Base-by-base conservation (phyloP, 2,329 filamentous ascomycete genomes). In the Sporothrix dimorphospora region DNA sequence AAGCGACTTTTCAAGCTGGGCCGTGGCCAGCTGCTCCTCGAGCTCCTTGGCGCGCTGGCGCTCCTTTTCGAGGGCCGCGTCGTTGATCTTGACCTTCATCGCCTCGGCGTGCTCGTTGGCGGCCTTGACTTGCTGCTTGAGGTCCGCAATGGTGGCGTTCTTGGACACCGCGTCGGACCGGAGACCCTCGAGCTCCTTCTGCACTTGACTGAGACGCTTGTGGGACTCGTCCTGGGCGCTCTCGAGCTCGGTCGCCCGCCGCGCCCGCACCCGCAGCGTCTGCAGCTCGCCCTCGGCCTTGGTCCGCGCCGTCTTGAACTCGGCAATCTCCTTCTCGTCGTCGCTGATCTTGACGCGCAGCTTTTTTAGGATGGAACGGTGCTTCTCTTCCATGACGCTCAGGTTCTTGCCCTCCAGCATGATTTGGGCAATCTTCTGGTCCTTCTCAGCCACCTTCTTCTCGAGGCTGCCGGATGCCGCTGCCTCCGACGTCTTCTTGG, bases 401-500 rank as follows among this genome's bases (percentile, higher is more conserved):
- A 98, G 85, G 76, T 92, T 94, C 77, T 96, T 92, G 0, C 97
- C 96, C 82, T 99, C 96, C 76, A 97, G 91, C 85, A 99, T 92
- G 14, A 99, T 84, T 63, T 94, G 83, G 2, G 94, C 93, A 77
- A 98, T 97, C 79, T 93, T 93, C 77, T 95, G 91, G 77, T 98
- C 94, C 78, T 94, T 97, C 77, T 97, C 94, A 0, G 93, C 92
- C 16, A 98, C 80, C 78, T 92, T 94, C 79, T 91, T 93, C 75
- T 97, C 92, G 1, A 85, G 72, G 71, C 90, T 92, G 6, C 91
- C 91, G 0, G 88, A 79, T 1, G 87, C 83, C 0, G 91, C 89
- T 30, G 86, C 83, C n/a, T 86, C 82, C 2, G 89, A 90, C 7
- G 90, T 87, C 75, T 89, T 88, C 78, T 90, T 91, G 1, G 96